Percentiles rank a stretch among this genome's conserved stretches.
These are phyloP conservation scores for Vitis cinerea DNA, from an alignment of 164 flowering plant genomes.

Conservation along the genomic window DNA sequence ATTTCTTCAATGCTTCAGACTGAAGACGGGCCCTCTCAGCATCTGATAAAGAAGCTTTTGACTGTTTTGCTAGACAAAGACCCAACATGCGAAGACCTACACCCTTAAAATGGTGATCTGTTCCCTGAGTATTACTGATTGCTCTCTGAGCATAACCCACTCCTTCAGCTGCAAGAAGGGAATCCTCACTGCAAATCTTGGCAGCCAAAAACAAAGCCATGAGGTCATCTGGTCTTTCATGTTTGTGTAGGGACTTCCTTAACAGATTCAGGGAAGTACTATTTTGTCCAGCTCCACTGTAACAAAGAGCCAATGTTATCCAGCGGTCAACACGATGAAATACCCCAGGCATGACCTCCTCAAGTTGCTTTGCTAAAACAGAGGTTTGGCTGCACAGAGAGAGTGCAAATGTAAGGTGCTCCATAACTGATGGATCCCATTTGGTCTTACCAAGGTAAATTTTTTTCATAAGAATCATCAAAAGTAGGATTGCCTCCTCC, in stretches of 20 bases:
- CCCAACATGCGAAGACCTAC: constrained; percentile 76
- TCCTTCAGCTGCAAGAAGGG: constrained; percentile 78
- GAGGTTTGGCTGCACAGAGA: constrained; percentile 77
- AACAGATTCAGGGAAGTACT: constrained; percentile 67
- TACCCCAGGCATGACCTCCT: constrained; percentile 82
- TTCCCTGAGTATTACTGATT: constrained; percentile 43
- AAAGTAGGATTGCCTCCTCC: constrained; percentile 85
- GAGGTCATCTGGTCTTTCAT: constrained; percentile 74
- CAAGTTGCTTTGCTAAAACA: constrained; percentile 69
- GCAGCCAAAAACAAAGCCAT: constrained; percentile 70
- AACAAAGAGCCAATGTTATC: constrained; percentile 77
- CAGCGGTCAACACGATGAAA: constrained; percentile 76
- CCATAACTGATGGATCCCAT: constrained; percentile 90
- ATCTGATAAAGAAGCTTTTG: constrained; percentile 73
- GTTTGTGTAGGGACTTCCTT: constrained; percentile 71
- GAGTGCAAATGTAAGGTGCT: constrained; percentile 83
- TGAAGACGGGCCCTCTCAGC: constrained; percentile 77
- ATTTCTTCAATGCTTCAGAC: constrained; percentile 78
- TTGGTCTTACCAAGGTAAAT: constrained; percentile 54
- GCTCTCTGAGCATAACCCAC: constrained; percentile 75
- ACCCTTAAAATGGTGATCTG: constrained; percentile 66
- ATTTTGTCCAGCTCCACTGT: constrained; percentile 64
- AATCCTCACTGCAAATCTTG: constrained; percentile 75
- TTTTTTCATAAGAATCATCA: constrained; percentile 83
- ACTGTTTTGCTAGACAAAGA: constrained; percentile 80